Evolutionary conservation across 1,284 basidiomycete species (phyloP).

Genomic region (Tylopilus orsonianus): DNA sequence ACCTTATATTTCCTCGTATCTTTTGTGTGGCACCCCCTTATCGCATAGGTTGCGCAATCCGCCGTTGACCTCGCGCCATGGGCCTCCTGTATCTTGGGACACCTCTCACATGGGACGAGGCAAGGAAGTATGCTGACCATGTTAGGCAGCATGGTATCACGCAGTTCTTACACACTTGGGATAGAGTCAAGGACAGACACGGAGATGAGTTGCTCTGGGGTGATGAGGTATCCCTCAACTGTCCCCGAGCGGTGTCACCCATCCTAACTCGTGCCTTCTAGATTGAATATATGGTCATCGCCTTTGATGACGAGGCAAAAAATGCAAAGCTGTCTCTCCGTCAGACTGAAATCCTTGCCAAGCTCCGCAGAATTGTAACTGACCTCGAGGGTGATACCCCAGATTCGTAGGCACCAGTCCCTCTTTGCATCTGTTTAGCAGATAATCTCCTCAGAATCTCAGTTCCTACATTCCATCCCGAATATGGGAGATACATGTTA

Average conservation of each 20-base stretch:
- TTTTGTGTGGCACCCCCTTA: not conserved
- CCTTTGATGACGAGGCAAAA: conserved; percentile 77
- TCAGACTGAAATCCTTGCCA: conserved; percentile 91
- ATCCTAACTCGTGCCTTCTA: conserved; percentile 34
- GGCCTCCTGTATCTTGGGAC: conserved; percentile 95
- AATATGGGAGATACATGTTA: conserved; percentile 98
- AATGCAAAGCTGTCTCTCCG: conserved; percentile 88
- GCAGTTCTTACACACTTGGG: conserved; percentile 94
- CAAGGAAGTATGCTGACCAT: conserved; percentile 86
- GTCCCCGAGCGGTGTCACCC: not conserved
- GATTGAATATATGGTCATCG: conserved; percentile 97
- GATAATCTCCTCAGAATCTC: conserved; percentile 49
- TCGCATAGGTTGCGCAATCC: conserved; percentile 15
- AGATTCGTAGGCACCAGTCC: conserved; percentile 47
- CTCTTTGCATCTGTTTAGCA: conserved; percentile 1
- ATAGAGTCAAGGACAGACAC: conserved; percentile 86
- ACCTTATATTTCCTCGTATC: too few relatives aligned
- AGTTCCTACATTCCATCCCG: conserved; percentile 95
- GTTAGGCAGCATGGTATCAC: conserved; percentile 92
- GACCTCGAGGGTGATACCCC: conserved; percentile 64
- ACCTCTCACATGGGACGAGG: conserved; percentile 90
- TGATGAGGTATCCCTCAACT: conserved; percentile 73
- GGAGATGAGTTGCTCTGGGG: conserved; percentile 98
- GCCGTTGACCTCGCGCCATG: conserved; percentile 50
- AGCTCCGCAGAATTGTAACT: conserved; percentile 70